Evolutionary conservation across 192 early-diverging fungal species (phyloP), one percentile per base, ranked within the genome.

Genomic region (Entomortierella chlamydospora): DNA sequence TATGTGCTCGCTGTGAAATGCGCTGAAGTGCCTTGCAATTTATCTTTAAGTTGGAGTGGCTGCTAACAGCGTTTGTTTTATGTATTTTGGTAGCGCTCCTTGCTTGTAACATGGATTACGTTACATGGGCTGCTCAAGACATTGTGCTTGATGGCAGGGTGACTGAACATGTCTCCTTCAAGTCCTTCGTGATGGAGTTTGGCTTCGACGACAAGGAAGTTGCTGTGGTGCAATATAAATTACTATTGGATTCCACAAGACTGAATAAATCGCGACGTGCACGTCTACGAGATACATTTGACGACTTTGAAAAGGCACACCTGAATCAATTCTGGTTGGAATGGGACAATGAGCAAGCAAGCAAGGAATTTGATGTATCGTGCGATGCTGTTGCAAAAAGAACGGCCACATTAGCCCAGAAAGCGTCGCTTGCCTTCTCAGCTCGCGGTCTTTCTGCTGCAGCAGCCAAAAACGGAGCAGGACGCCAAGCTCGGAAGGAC

Each of bases 241-340:
- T 26, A 54, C 52, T 54, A 28, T 28, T 54, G 52, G 25, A 54
- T 28, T 54, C 52, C 20, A 26, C 52, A 22, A 54, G 52, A 54
- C 25, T 54, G 52, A 54, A 28, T 26, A 54, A 54, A 26, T 26
- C 52, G 52, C 52, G 52, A 54, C 20, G 52, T 20, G 52, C 20
- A 54, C 52, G 52, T 54, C 52, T 54, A 28, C 20, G 52, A 54
- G 52, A 22, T 28, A 26, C 52, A 26, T 54, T 26, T 54, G 52
- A 54, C 26, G 52, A 54, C 52, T 54, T 54, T 54, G 52, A 26
- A 28, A 54, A 63, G 61, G 28, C 61, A 51, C 61, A 34, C 49
- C 43, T 63, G 61, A 29, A 49, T 63, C 31, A 23, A 51, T 63
- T 63, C 49, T 63, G 61, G 61, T 47, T 51, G 61, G 61, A 49